These are phyloP conservation scores for Nigrospora sphaerica DNA, from an alignment of 2,329 filamentous ascomycete species.

Conservation along the genomic window DNA sequence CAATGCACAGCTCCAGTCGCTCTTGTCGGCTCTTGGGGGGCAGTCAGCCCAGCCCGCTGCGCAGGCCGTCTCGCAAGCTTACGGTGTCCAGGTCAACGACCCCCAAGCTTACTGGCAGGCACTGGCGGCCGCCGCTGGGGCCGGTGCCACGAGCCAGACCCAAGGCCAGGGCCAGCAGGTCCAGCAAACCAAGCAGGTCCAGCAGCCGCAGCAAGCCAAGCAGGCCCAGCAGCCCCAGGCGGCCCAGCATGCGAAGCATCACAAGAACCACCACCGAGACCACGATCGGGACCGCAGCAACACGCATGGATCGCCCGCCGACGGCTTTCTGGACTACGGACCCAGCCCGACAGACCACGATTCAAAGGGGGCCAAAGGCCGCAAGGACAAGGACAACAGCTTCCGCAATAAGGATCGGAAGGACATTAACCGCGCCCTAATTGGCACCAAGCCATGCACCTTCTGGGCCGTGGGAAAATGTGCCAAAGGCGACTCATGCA, in stretches of 20 bases:
- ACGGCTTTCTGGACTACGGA: slow-evolving; percentile 6
- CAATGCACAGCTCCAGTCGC: slow-evolving; percentile 15
- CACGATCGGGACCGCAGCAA: too few relatives aligned
- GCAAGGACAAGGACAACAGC: slow-evolving; percentile 15
- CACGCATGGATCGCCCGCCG: too few relatives aligned
- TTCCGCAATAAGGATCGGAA: slow-evolving; percentile 23
- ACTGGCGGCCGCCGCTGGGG: too few relatives aligned
- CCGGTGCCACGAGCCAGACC: too few relatives aligned
- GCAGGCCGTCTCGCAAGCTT: slow-evolving; percentile 2
- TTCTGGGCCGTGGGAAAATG: slow-evolving; percentile 68
- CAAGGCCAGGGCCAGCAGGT: background rate
- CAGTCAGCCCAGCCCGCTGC: slow-evolving; percentile 3
- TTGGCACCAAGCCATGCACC: slow-evolving; percentile 61
- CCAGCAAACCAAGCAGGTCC: slow-evolving; percentile 12
- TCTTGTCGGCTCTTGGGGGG: slow-evolving; percentile 15
- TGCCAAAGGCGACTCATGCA: slow-evolving; percentile 66
- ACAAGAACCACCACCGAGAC: slow-evolving; percentile 3
- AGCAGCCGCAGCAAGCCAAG: slow-evolving; percentile 13
- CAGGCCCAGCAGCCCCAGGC: slow-evolving; percentile 13
- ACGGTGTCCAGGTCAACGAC: background rate
- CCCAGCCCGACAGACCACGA: slow-evolving; percentile 4
- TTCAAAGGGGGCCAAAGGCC: slow-evolving; percentile 28
- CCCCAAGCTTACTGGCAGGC: too few relatives aligned
- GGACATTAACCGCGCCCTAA: slow-evolving; percentile 47
- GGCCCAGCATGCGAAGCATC: background rate